These are phyloP conservation scores for Hymenoscyphus fructigenus DNA, from an alignment of 2,329 filamentous ascomycete species.

Conservation along the genomic window DNA sequence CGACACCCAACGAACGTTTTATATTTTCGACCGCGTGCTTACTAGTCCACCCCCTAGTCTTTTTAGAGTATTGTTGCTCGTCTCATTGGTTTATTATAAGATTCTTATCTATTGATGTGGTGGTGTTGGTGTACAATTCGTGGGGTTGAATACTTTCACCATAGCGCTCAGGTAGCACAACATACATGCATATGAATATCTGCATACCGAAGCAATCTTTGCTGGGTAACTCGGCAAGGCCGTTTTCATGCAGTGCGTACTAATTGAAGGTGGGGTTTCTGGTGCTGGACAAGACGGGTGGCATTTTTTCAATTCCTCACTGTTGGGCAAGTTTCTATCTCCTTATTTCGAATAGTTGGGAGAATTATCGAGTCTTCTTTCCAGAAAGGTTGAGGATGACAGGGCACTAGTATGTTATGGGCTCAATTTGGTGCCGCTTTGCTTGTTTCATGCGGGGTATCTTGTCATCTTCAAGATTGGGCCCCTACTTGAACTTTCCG, in stretches of 20 bases:
- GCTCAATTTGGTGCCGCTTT: not conserved
- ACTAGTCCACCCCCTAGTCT: not conserved
- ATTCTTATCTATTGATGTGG: slow-evolving; percentile 8
- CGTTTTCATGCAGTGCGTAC: not conserved
- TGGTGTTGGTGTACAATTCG: not conserved
- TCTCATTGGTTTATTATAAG: not conserved
- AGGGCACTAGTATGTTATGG: too few relatives aligned
- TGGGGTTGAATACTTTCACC: slow-evolving; percentile 5
- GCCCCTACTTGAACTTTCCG: not conserved
- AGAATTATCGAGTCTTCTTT: not conserved
- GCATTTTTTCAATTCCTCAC: too few relatives aligned
- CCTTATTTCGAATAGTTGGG: not conserved
- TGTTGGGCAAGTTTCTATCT: not conserved
- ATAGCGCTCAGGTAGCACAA: slow-evolving; percentile 13
- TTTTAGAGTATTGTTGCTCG: not conserved
- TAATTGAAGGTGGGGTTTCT: too few relatives aligned
- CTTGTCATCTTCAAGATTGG: not conserved
- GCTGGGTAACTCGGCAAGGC: not conserved
- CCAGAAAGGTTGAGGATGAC: not conserved
- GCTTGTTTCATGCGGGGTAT: not conserved
- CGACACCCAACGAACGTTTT: slow-evolving; percentile 9
- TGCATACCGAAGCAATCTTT: not conserved
- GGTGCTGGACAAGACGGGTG: too few relatives aligned
- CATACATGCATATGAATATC: slow-evolving; percentile 10
- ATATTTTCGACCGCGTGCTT: not conserved